Base-by-base conservation (phyloP, 768 basidiomycete genomes). In the Clavulina sp. region DNA sequence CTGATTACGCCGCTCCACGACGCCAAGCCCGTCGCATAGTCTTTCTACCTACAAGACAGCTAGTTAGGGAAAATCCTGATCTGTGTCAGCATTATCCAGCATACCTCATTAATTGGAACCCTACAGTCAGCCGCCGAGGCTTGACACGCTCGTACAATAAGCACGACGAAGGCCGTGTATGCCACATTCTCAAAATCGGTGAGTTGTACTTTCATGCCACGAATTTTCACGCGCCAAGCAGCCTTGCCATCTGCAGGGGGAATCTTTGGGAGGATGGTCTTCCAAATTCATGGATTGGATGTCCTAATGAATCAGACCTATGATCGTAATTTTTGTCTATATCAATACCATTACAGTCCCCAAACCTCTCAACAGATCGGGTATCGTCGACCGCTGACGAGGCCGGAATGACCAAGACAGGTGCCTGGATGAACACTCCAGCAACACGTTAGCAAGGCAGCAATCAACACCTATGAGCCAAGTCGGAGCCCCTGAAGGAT, bases 271-370 rank as follows among this genome's bases (percentile, higher is more conserved):
- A 46, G 95, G 78, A 31, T 97, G 71, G 0, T 93, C 95, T 68
- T 99, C 93, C 95, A 95, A 99, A 61, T 99, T 99, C 3, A 93
- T 99, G 2, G 95, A 96, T 75, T 99, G 95, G 26, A 99, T 81
- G 60, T 96, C 97, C 84, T 92, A 63, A 5, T 28, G 4, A n/a
- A 2, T n/a, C n/a, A n/a, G n/a, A n/a, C n/a, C n/a, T n/a, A n/a
- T n/a, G n/a, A n/a, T n/a, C n/a, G n/a, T n/a, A n/a, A n/a, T n/a
- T n/a, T n/a, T n/a, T n/a, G n/a, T n/a, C n/a, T n/a, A n/a, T n/a
- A n/a, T 3, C 19, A 24, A 24, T 9, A 1, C 19, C 23, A 19
- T n/a, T n/a, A n/a, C n/a, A n/a, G 57, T 87, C 88, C 74, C 97
- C 95, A 56, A 97, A 97, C 63, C 97, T 95, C 62, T 97, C 93